These are phyloP conservation scores for Auriscalpium orientale DNA, from an alignment of 768 basidiomycete genomes.

Conservation along the genomic window DNA sequence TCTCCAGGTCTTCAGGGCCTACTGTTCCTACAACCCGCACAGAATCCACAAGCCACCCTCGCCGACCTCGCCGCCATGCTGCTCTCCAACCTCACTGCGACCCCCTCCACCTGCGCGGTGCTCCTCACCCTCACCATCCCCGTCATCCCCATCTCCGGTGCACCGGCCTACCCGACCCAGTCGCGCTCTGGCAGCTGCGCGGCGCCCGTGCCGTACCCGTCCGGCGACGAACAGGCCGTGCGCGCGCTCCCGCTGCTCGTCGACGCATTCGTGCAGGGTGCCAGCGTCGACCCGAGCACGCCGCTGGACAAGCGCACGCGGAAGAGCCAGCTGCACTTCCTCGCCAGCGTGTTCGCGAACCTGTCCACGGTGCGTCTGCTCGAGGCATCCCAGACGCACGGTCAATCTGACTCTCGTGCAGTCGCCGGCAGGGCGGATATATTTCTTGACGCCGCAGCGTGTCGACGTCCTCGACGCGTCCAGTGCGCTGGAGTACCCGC, in stretches of 20 bases:
- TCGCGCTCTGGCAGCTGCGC: slow-evolving; percentile 77
- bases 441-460: slow-evolving; percentile 68
- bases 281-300: slow-evolving; percentile 41
- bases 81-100: slow-evolving; percentile 85
- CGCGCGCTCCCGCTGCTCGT: slow-evolving; percentile 75
- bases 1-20: not conserved
- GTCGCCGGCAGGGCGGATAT: slow-evolving; percentile 70
- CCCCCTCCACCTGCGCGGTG: slow-evolving; percentile 54
- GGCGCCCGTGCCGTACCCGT: slow-evolving; percentile 65
- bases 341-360: slow-evolving; percentile 93
- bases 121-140: slow-evolving; percentile 62
- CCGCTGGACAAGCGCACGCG: slow-evolving; percentile 43
- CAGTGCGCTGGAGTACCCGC: slow-evolving; percentile 61
- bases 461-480: slow-evolving; percentile 37
- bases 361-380: slow-evolving; percentile 57
- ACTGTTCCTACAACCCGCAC: slow-evolving; percentile 9
- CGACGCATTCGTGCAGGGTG: slow-evolving; percentile 81
- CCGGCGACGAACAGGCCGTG: slow-evolving; percentile 42
- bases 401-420: slow-evolving; percentile 23
- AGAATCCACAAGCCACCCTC: slow-evolving; percentile 88
- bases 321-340: slow-evolving; percentile 83
- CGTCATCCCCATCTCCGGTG: slow-evolving; percentile 42
- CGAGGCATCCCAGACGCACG: not conserved
- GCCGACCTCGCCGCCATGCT: slow-evolving; percentile 97
- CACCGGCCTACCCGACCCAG: slow-evolving; percentile 62